phyloP scores from a whole-genome alignment of 2,329 filamentous ascomycete species.

The Penicillium palitans region DNA sequence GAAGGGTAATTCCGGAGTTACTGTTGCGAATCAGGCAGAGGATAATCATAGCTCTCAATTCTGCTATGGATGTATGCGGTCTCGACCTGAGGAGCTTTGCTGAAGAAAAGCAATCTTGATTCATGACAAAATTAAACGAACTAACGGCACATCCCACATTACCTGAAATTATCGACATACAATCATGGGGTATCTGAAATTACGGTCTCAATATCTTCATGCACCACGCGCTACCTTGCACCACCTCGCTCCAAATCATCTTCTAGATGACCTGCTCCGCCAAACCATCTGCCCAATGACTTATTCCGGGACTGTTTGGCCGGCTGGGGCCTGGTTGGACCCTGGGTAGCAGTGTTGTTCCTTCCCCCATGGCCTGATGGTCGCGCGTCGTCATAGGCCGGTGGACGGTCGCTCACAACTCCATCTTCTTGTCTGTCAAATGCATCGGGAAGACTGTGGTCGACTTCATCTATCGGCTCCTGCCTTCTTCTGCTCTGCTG shows the following conservation, averaged over 20 bases:
- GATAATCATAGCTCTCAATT: constrained; percentile 51
- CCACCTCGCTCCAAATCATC: constrained; percentile 33
- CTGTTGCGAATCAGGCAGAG: constrained; percentile 40
- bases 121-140: constrained; percentile 16
- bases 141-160: background rate
- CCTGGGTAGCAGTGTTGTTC: constrained; percentile 5
- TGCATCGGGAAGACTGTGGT: constrained; percentile 42
- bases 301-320: constrained; percentile 26
- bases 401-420: constrained; percentile 26
- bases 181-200: constrained; percentile 14
- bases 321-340: constrained; percentile 24
- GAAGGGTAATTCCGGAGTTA: constrained; percentile 62
- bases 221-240: constrained; percentile 13
- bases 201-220: constrained; percentile 1
- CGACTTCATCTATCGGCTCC: constrained; percentile 24
- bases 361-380: constrained; percentile 16
- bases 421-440: constrained; percentile 39
- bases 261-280: constrained; percentile 28
- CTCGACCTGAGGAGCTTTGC: constrained; percentile 32
- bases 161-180: constrained; percentile 2
- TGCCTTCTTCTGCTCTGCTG: constrained; percentile 28
- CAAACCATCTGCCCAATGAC: constrained; percentile 33
- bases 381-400: constrained; percentile 23
- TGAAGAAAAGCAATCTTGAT: constrained; percentile 5
- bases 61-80: constrained; percentile 50